phyloP scores from a whole-genome alignment of 352 stramenopile species.

The Phytophthora uliginosa region DNA sequence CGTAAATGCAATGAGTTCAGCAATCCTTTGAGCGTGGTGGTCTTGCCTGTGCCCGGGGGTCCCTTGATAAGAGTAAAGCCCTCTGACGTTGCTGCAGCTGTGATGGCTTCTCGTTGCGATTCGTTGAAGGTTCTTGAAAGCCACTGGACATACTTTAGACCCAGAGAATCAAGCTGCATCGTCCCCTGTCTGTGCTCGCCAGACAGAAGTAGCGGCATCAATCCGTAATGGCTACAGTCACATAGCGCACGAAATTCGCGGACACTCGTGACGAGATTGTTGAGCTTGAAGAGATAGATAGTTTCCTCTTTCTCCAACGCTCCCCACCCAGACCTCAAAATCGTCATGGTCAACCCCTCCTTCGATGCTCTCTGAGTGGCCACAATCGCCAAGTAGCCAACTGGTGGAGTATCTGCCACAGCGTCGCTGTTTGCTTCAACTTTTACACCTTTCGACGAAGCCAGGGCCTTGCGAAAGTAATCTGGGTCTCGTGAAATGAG shows the following conservation, averaged over 20 bases:
- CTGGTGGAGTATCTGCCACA: constrained; percentile 17
- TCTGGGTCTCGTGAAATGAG: constrained; percentile 64
- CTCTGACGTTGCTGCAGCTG: constrained; percentile 84
- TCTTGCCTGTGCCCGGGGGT: constrained; percentile 92
- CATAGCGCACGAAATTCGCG: constrained; percentile 90
- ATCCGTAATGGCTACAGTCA: constrained; percentile 78
- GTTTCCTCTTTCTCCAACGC: constrained; percentile 59
- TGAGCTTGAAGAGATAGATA: constrained; percentile 86
- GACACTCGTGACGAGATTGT: constrained; percentile 91
- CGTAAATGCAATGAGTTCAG: constrained; percentile 94
- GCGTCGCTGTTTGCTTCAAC: constrained; percentile 23
- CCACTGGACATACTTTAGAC: constrained; percentile 85
- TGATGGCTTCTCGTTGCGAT: constrained; percentile 93
- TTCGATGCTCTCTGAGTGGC: constrained; percentile 70
- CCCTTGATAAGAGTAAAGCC: constrained; percentile 95
- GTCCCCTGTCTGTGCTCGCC: constrained; percentile 73
- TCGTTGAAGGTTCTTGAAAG: constrained; percentile 88
- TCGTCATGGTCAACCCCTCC: constrained; percentile 79
- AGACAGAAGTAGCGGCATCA: constrained; percentile 84
- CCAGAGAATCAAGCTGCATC: constrained; percentile 87
- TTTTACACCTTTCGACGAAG: constrained; percentile 26
- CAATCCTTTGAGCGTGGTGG: constrained; percentile 92
- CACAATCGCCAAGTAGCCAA: constrained; percentile 83
- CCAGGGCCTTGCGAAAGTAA: constrained; percentile 61
- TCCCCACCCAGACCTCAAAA: constrained; percentile 63